Conservation (phyloP, 768 basidiomycete genomes). For the Agrocybe chaxingu region DNA sequence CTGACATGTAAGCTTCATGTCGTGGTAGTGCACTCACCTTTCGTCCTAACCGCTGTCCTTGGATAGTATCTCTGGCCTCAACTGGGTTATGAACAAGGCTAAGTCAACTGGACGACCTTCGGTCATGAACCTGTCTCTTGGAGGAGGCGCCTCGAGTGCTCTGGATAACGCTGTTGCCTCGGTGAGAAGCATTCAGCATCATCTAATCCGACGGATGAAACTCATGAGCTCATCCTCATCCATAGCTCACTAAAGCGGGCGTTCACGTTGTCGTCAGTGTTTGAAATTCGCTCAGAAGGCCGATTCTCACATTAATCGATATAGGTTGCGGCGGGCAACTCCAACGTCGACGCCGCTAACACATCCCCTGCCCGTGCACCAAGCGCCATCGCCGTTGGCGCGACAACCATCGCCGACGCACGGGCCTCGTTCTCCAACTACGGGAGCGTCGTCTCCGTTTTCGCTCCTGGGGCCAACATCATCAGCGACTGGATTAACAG, state of each 20-base stretch:
- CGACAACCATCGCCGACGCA: constrained; percentile 24
- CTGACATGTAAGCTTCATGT: constrained; percentile 20
- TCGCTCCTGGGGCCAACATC: constrained; percentile 29
- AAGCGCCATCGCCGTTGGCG: constrained; percentile 25
- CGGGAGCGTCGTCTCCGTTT: constrained; percentile 29
- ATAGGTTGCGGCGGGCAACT: constrained; percentile 24
- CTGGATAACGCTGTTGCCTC: constrained; percentile 29
- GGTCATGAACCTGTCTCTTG: constrained; percentile 34
- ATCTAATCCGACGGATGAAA: background rate
- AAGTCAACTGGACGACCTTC: constrained; percentile 23
- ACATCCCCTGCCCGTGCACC: constrained; percentile 24
- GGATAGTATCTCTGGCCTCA: constrained; percentile 26
- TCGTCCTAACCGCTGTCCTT: background rate
- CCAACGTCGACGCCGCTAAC: constrained; percentile 17
- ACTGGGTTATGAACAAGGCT: constrained; percentile 25
- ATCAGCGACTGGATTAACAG: constrained; percentile 23
- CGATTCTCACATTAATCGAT: too few species aligned
- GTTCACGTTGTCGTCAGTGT: constrained; percentile 23
- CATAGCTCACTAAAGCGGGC: constrained; percentile 25
- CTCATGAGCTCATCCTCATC: background rate
- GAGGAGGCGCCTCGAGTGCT: constrained; percentile 23
- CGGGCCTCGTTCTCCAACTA: constrained; percentile 32
- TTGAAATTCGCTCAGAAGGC: background rate
- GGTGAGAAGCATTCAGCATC: constrained; percentile 6
- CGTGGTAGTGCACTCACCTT: background rate